Evolutionary conservation across 2,329 filamentous ascomycete genomes (phyloP), one percentile per base, ranked within the genome.

Genomic region (Alternaria rosae): DNA sequence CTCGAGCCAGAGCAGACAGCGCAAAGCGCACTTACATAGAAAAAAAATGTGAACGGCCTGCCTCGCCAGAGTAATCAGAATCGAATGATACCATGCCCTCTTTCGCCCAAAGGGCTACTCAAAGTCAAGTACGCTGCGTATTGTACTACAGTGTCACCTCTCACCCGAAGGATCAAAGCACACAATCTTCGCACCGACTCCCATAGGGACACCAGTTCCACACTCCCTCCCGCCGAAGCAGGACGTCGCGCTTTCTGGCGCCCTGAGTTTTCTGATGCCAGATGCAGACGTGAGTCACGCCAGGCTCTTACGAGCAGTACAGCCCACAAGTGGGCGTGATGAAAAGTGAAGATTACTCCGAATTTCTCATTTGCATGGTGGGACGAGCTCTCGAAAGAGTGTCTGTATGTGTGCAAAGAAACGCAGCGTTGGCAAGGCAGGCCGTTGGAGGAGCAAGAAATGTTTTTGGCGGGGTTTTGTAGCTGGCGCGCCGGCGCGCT

Each of bases 161-260:
- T 69, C 75, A 73, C 71, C 65, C 61, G 6, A 48, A 30, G 60
- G 65, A 68, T 82, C 84, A 92, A 91, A 70, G 76, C 83, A 87
- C 87, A 94, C 92, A 89, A 94, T 94, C 92, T 94, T 91, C 92
- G 91, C 92, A 93, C 91, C 86, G 90, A 89, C 92, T 92, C 91
- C 92, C 92, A 95, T 89, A 92, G 91, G 89, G 85, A 85, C 72
- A 71, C 76, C 73, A 74, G 71, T 59, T 74, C 67, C 69, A 50
- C 68, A 56, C n/a, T 17, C 62, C 55, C 60, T 60, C 53, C 65
- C 55, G 68, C 62, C 51, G 62, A 67, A 73, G 73, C 66, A 69
- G 30, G 41, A 72, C 51, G 35, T 38, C 60, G 44, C 47, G 67
- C 61, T 70, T 70, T 64, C 66, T 73, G 71, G 76, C 35, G 81